These are phyloP conservation scores for Acer saccharum DNA, from an alignment of 345 rosid species.

Conservation along the genomic window DNA sequence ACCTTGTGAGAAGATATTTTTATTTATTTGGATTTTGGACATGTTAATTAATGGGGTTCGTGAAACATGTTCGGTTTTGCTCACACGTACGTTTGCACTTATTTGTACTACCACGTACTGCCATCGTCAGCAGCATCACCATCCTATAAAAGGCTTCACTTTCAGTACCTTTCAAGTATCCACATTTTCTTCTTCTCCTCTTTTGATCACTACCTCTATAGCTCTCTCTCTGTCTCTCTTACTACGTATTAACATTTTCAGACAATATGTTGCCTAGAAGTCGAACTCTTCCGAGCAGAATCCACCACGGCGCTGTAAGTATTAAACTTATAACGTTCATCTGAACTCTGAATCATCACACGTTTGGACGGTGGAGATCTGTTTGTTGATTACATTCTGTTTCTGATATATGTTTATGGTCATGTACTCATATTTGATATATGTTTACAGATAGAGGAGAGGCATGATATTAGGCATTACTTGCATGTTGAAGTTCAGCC, in stretches of 20 bases:
- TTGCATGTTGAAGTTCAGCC: conserved; percentile 54
- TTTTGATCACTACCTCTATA: background rate
- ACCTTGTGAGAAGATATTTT: no score
- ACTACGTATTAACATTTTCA: background rate
- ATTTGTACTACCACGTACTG: background rate
- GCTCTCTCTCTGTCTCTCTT: background rate
- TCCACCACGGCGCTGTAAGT: conserved; percentile 43
- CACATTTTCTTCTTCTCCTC: background rate
- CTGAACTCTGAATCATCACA: background rate
- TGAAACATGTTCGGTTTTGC: no score
- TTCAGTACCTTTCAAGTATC: background rate
- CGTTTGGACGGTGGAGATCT: no score
- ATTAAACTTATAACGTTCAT: background rate
- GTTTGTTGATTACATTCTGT: background rate
- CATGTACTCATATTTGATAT: background rate
- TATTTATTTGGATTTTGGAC: no score
- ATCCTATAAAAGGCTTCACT: background rate
- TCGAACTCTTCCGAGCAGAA: conserved; percentile 58
- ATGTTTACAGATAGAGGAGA: conserved; percentile 45
- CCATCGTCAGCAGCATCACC: background rate
- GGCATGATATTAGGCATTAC: conserved; percentile 49
- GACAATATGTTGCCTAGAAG: conserved; percentile 52
- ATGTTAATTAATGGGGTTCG: no score
- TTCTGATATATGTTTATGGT: background rate
- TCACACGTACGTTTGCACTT: background rate